Evolutionary conservation across 2,329 filamentous ascomycete genomes (phyloP), one percentile per base, ranked within the genome.

Genomic region (Myriosclerotinia duriaeana): DNA sequence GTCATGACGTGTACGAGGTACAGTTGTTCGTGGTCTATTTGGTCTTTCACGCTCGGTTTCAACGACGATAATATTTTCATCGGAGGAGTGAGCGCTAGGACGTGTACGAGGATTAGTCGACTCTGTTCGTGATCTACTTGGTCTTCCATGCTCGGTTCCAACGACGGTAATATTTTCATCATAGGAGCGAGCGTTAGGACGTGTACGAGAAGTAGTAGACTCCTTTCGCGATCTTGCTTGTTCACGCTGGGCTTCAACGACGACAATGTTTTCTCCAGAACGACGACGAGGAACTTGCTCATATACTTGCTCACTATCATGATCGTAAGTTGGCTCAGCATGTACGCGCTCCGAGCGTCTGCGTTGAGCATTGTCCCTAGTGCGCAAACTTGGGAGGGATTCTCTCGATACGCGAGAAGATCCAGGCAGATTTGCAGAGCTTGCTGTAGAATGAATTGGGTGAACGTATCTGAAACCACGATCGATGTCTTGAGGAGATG

Each of bases 301-400:
- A 50, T 61, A 48, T 40, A 12, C 44, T 40, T 50, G 34, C 30
- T 60, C 44, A 38, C 5, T 12, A 38, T 50, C 58, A 50, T 50
- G 44, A 48, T 60, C 58, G 15, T 60, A 50, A 22, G 44, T 11
- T 38, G 8, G 30, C 8, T 60, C 58, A 50, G 44, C 12, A 22
- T 50, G 12, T 48, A 44, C 44, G 9, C 58, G 58, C 34, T 61
- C 58, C 17, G 44, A 38, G 14, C 58, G 58, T 61, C 58, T 61
- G 14, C 44, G 44, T 20, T 40, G 58, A 50, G 44, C 44, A 40
- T 61, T n/a, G 15, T 40, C 46, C 46, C 34, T 38, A 12, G n/a
- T 61, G 14, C 34, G 44, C 44, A 61, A 26, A n/a, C 44, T 50
- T 50, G 58, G 58, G 17, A 38, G 30, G 50, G 34, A 38, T 12